Evolutionary conservation across 2,329 filamentous ascomycete genomes (phyloP).

Genomic region (Didymosphaeria variabile): DNA sequence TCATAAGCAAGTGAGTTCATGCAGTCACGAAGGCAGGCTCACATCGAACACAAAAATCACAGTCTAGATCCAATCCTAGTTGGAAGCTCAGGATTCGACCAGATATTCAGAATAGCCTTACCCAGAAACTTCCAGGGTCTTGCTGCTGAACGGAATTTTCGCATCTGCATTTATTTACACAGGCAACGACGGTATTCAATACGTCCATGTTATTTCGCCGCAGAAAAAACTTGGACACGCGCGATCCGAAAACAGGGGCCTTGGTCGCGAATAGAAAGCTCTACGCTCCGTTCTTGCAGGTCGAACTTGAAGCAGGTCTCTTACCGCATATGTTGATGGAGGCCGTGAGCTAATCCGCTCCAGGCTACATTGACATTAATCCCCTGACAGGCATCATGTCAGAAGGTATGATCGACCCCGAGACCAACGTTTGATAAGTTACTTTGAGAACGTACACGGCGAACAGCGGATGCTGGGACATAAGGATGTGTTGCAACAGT

Average conservation of each 20-base stretch:
- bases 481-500: background rate
- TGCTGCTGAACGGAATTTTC: constrained; percentile 61
- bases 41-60: constrained; percentile 55
- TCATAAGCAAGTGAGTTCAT: too few species aligned
- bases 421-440: constrained; percentile 60
- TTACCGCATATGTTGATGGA: background rate
- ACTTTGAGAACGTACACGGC: constrained; percentile 60
- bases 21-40: too few species aligned
- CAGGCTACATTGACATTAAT: constrained; percentile 57
- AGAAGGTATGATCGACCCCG: constrained; percentile 62
- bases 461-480: background rate
- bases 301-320: constrained; percentile 53
- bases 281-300: constrained; percentile 58
- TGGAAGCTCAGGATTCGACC: constrained; percentile 63
- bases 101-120: constrained; percentile 62
- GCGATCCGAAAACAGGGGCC: constrained; percentile 63
- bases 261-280: constrained; percentile 61
- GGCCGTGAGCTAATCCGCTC: constrained; percentile 6
- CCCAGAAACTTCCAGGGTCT: constrained; percentile 62
- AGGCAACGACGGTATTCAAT: constrained; percentile 58
- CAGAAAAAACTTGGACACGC: constrained; percentile 67
- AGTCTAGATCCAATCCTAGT: constrained; percentile 71
- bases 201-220: constrained; percentile 65
- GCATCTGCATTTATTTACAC: constrained; percentile 64
- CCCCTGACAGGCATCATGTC: constrained; percentile 59